Percentiles rank a stretch among this genome's conserved stretches.
Conservation (phyloP, 2,329 filamentous ascomycete species). For the Pezizomycotina sp. region DNA sequence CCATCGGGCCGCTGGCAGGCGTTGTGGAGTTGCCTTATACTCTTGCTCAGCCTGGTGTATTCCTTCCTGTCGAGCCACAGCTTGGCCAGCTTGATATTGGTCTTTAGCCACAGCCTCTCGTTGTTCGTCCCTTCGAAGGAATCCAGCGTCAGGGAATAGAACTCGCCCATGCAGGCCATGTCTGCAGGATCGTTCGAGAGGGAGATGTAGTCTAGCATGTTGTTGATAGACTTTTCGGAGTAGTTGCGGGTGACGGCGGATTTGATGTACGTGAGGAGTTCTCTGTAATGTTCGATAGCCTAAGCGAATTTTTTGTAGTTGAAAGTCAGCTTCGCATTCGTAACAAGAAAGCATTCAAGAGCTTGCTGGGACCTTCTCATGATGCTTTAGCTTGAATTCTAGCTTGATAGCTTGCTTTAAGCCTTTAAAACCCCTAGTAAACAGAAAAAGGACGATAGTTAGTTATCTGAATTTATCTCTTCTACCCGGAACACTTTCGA, state of each 20-base stretch:
- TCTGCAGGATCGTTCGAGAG: constrained; percentile 51
- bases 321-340: constrained; percentile 7
- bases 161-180: constrained; percentile 73
- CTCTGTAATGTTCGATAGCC: constrained; percentile 82
- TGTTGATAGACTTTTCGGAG: constrained; percentile 98
- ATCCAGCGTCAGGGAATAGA: constrained; percentile 82
- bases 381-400: constrained; percentile 81
- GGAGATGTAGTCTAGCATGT: constrained; percentile 94
- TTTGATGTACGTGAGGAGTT: constrained; percentile 93
- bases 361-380: constrained; percentile 47
- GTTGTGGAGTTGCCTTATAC: constrained; percentile 73
- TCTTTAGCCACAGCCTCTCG: constrained; percentile 92
- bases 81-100: constrained; percentile 89
- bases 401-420: constrained; percentile 96
- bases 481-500: neutral
- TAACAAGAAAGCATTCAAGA: neutral
- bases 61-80: constrained; percentile 84
- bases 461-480: constrained; percentile 29
- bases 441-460: constrained; percentile 4
- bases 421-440: constrained; percentile 63
- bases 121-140: constrained; percentile 97
- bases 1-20: constrained; percentile 80
- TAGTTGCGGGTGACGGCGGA: constrained; percentile 95
- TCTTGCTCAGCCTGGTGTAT: constrained; percentile 62
- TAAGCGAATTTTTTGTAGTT: constrained; percentile 29